Evolutionary conservation across 1,139 yeast species (phyloP), one percentile per base, ranked within the genome.

Genomic region (Debaryomyces udenii): DNA sequence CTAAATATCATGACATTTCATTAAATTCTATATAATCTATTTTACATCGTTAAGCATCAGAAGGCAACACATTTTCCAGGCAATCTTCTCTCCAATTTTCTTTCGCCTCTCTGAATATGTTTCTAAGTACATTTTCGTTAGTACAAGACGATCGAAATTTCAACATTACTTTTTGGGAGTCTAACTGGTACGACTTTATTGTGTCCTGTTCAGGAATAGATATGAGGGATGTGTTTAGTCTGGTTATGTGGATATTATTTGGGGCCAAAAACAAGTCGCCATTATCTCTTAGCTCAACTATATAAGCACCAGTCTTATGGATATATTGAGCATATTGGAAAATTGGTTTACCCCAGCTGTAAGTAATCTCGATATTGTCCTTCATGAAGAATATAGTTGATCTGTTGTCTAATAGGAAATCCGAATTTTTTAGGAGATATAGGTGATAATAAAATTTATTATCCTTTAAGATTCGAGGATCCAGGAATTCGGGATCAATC

Each of bases 281-380:
- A 50, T 83, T 84, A 35, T 82, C 89, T 47, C 93, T 70, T 35
- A 94, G 73, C 61, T 94, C 98, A 3, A 94, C 96, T 43, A 94
- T 80, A 49, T 91, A 88, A 1, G 88, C 82, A 1, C 99, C 99
- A 0, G 96, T 81, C 48, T 74, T 77, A 61, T 94, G 99, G 41
- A 94, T 83, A 56, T 86, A 94, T 61, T 94, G 99, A 1, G 91
- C 89, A 58, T 80, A 86, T 50, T 83, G 81, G 66, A 87, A 91
- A 17, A 73, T 70, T 1, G 96, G 96, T 44, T 76, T 79, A 2
- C 98, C 98, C 98, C 98, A 93, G 28, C 96, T 87, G 60, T 90
- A 91, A 11, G 74, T 62, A 22, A 88, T 78, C 29, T 80, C 81
- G 40, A 78, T 76, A 35, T 75, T 68, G 30, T 72, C 78, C 39